Percentiles rank a stretch among this genome's conserved stretches.
phyloP scores from a whole-genome alignment of 441 rosid species.

The Croton setiger region DNA sequence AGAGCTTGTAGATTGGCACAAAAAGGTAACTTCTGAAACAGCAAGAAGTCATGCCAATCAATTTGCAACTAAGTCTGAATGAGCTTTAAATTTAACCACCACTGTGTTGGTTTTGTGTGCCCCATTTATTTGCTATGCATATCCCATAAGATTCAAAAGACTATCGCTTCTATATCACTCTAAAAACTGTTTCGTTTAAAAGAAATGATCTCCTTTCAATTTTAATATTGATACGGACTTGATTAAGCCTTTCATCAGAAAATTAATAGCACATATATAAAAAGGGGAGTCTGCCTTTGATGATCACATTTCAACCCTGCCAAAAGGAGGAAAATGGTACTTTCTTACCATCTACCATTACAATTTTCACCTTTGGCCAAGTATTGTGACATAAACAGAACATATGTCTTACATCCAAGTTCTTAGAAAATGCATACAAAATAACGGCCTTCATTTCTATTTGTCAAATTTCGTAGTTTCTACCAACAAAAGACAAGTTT shows the following conservation, averaged over 20 bases:
- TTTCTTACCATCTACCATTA: too few species aligned
- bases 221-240: neutral
- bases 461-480: neutral
- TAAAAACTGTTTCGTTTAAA: neutral
- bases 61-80: neutral
- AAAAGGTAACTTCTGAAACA: conserved; percentile 10
- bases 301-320: neutral
- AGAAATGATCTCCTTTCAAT: neutral
- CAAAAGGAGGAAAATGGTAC: neutral
- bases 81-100: neutral
- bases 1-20: neutral
- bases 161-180: neutral
- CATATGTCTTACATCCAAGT: neutral
- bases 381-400: too few species aligned
- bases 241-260: neutral
- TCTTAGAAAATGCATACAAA: too few species aligned
- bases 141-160: neutral
- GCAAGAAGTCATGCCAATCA: neutral
- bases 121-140: neutral
- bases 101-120: neutral
- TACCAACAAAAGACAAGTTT: neutral
- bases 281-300: neutral
- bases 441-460: neutral
- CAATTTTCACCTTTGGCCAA: too few species aligned
- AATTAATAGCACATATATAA: neutral